Percentiles rank a stretch among this genome's conserved stretches.
These are phyloP conservation scores for Chaetoscypha palmicola DNA, from an alignment of 2,329 filamentous ascomycete species.

Conservation along the genomic window DNA sequence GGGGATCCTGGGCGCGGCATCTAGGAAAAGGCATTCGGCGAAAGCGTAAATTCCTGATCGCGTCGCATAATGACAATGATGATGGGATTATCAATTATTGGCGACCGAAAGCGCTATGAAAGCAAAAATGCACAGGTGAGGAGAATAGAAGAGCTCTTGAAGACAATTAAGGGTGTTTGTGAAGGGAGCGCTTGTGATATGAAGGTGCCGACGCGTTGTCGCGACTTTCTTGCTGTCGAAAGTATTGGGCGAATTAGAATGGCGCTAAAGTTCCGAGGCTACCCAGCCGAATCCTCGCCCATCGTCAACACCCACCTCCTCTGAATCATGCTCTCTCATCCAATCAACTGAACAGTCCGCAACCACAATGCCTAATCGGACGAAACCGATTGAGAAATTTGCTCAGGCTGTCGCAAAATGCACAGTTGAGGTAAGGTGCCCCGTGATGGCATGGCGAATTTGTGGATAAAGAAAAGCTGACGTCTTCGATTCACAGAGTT, in stretches of 20 bases:
- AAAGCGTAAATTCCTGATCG: constrained; percentile 6
- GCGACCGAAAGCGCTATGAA: no score
- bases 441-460: not conserved
- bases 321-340: constrained; percentile 1
- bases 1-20: constrained; percentile 24
- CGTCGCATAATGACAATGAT: constrained; percentile 19
- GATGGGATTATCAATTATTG: no score
- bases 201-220: not conserved
- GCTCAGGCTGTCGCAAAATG: constrained; percentile 60
- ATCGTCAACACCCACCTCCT: not conserved
- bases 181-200: no score
- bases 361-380: constrained; percentile 33
- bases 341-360: not conserved
- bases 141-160: no score
- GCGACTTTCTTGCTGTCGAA: not conserved
- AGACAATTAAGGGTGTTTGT: no score
- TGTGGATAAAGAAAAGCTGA: not conserved
- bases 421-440: constrained; percentile 49
- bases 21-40: constrained; percentile 28
- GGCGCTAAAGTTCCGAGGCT: not conserved
- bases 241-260: no score
- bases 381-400: constrained; percentile 62
- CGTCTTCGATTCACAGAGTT: constrained; percentile 48
- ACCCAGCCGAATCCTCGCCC: not conserved
- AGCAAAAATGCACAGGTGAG: no score